Evolutionary conservation across 805 yeast genomes (phyloP), one percentile per base, ranked within the genome.

Genomic region (Saccharomycopsis sp.): DNA sequence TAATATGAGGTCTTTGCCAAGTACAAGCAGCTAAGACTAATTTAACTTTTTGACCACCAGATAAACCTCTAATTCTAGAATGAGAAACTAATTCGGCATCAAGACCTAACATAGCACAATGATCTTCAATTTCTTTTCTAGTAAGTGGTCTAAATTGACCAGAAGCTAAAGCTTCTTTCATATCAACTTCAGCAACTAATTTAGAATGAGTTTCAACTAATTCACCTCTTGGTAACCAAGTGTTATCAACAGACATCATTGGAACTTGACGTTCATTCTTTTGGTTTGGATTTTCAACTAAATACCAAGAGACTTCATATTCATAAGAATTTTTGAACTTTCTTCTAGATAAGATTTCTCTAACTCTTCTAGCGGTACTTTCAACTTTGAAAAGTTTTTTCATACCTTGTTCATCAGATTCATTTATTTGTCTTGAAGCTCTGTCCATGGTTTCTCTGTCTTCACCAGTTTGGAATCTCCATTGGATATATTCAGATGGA

Each of bases 391-490:
- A 92, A 72, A 92, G 82, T 79, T 89, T 92, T 88, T 92, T 87
- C 98, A 92, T 92, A 64, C 94, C 85, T 69, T 80, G 76, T 76
- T 88, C 96, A 72, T 92, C 98, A 58, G 75, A 71, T 75, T 92
- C 98, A 64, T 83, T 87, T 67, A 92, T 87, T 68, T 81, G 89
- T 78, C 98, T 86, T 69, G 94, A 86, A 66, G 97, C 98, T 76
- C 97, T 85, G 78, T 92, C 98, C 98, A 92, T 92, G 72, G 98
- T 92, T 78, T 92, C 98, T 76, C 98, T 87, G 72, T 92, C 98
- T 77, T 92, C 98, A 88, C 98, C 98, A 65, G 98, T 92, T 77
- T 92, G 98, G 96, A 89, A 92, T 82, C 98, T 92, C 98, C 98
- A 92, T 76, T 92, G 98, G 60, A 92, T 92, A 76, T 92, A 92